Evolutionary conservation across 306 rosid genomes (phyloP).

Genomic region (Purshia tridentata): DNA sequence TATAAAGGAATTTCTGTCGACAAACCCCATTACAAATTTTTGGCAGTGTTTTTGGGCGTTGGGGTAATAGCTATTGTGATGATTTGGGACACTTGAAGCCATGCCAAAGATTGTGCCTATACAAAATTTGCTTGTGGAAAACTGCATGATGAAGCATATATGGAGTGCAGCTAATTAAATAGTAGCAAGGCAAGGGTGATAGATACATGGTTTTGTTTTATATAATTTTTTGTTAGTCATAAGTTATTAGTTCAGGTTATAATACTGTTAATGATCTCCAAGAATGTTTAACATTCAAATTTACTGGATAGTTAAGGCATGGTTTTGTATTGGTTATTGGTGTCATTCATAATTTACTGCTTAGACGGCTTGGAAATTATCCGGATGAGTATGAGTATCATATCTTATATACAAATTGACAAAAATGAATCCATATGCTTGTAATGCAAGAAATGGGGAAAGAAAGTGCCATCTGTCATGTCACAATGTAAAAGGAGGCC

Average conservation of each 20-base stretch:
- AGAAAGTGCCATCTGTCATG: neutral
- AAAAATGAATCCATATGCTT: neutral
- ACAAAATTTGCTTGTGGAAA: neutral
- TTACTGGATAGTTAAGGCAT: too few species aligned
- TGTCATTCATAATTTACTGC: neutral
- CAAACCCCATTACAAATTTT: slow-evolving; percentile 45
- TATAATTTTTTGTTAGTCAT: neutral
- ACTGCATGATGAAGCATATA: neutral
- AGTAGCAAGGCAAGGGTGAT: neutral
- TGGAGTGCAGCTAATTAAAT: neutral
- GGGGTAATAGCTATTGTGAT: slow-evolving; percentile 79
- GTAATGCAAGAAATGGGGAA: too few species aligned
- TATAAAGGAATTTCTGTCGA: slow-evolving; percentile 33
- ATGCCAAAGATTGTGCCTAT: neutral
- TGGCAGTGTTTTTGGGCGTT: slow-evolving; percentile 62
- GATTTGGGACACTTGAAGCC: slow-evolving; percentile 73
- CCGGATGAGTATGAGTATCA: neutral
- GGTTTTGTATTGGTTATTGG: neutral
- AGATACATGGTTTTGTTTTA: neutral
- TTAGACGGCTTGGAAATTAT: neutral
- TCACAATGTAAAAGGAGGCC: neutral
- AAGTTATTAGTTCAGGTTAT: neutral
- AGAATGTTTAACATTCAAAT: too few species aligned
- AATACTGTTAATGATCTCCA: neutral
- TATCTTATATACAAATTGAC: neutral